Evolutionary conservation across 495 filamentous ascomycete genomes (phyloP), one percentile per base, ranked within the genome.

Genomic region (Thozetella sp.): DNA sequence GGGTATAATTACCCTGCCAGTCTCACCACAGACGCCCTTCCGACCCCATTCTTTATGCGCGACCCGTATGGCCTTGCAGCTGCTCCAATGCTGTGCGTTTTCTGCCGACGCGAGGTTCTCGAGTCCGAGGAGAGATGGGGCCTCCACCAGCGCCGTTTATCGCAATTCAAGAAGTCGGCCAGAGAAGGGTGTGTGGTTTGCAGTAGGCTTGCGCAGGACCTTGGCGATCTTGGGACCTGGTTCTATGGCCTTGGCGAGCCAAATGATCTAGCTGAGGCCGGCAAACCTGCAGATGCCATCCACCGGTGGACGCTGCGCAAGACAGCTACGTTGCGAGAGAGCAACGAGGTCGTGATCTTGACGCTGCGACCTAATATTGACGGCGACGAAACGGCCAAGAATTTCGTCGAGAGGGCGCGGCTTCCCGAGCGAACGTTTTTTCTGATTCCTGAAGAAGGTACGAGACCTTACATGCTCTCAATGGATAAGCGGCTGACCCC

Each of bases 271-370:
- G n/a, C n/a, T n/a, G n/a, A n/a, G n/a, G 52, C 26, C 2, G 23
- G n/a, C 24, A 2, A 22, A 9, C 23, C 25, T 13, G 24, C n/a
- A n/a, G 23, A 24, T 3, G 45, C 55, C 2, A n/a, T 51, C 23
- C 51, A 57, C 25, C 22, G 55, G 17, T 57, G 55, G 55, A 57
- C 55, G n/a, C 25, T 57, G 40, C 55, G 55, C 40, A 50, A 30
- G 55, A 45, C 55, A 1, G 40, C 55, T 23, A n/a, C 23, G 23
- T 22, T 57, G 19, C 43, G 55, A 9, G 55, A 57, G 34, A 51
- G 10, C 15, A 17, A 34, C 11, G 43, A 57, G 17, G 55, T 57
- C 12, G 45, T 22, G 17, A 17, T 51, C 24, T 27, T 46, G 45
- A 26, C 25, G 24, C 55, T 45, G 1, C 55, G 40, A 2, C 40